A percentile compares a stretch with the other conserved stretches of the same genome.
Evolutionary conservation across 495 filamentous ascomycete species (phyloP).

Genomic region (Peziza echinospora): DNA sequence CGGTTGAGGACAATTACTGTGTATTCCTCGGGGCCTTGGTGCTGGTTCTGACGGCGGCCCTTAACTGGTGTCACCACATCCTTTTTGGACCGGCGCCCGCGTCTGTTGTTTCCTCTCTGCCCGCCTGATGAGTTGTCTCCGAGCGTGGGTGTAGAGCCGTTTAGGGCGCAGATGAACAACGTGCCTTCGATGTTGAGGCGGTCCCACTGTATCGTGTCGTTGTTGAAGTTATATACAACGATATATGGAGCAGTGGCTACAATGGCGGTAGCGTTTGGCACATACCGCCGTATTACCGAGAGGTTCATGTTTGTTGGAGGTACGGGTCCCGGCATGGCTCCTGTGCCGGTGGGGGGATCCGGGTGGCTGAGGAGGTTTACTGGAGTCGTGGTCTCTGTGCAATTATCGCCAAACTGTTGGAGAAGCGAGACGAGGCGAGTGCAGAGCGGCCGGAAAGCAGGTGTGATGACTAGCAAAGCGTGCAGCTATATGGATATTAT

Average conservation of each 20-base stretch:
- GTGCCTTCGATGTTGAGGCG: conserved; percentile 13
- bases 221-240: conserved; percentile 1
- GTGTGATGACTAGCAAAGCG: too few relatives aligned
- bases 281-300: background rate
- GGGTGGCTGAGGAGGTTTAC: background rate
- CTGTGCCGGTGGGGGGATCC: background rate
- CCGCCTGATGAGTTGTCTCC: conserved; percentile 44
- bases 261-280: background rate
- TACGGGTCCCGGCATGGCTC: background rate
- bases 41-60: conserved; percentile 43
- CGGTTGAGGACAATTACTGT: conserved; percentile 21
- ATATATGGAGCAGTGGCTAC: background rate
- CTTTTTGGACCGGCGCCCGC: background rate
- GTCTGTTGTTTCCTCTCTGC: conserved; percentile 26
- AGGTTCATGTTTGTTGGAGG: background rate
- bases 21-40: conserved; percentile 28
- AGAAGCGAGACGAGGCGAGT: too few relatives aligned
- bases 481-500: too few relatives aligned
- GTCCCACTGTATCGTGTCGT: conserved; percentile 4
- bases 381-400: too few relatives aligned
- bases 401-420: too few relatives aligned
- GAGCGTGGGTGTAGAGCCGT: conserved; percentile 24
- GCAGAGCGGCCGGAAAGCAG: too few relatives aligned
- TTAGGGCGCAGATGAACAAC: conserved; percentile 10
- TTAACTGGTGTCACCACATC: conserved; percentile 29